These are phyloP conservation scores for Ambrosiella cleistominuta DNA, from an alignment of 2,329 filamentous ascomycete species.

Conservation along the genomic window DNA sequence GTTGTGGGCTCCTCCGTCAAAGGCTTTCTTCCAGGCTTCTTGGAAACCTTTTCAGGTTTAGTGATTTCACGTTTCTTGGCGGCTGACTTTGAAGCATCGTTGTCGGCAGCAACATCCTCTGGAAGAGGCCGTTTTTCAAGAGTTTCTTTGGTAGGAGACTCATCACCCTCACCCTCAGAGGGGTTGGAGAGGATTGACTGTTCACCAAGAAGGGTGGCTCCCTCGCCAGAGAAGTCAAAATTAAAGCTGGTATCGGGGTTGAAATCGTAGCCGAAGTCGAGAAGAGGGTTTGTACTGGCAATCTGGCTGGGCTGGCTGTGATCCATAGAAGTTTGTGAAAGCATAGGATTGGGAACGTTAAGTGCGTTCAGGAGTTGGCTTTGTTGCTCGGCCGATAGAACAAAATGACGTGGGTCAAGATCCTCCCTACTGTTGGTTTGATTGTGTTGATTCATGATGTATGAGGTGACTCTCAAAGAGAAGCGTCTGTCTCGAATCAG, in stretches of 20 bases:
- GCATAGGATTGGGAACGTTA: conserved; percentile 31
- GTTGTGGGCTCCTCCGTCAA: conserved; percentile 89
- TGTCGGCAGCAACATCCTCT: conserved; percentile 47
- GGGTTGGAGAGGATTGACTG: conserved; percentile 45
- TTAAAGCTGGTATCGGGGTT: conserved; percentile 60
- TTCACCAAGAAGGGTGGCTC: conserved; percentile 33
- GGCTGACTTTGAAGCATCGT: conserved; percentile 19
- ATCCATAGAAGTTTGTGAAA: conserved; percentile 18
- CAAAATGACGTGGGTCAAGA: conserved; percentile 34
- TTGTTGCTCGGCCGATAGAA: conserved; percentile 61
- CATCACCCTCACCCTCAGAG: conserved; percentile 35
- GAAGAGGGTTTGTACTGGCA: conserved; percentile 41
- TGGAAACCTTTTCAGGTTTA: conserved; percentile 72
- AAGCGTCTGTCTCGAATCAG: conserved; percentile 1
- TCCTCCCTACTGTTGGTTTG: background rate
- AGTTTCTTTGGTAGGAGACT: conserved; percentile 18
- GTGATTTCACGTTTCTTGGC: conserved; percentile 24
- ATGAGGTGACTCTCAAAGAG: conserved; percentile 6
- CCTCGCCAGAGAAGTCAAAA: conserved; percentile 37
- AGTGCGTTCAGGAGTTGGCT: conserved; percentile 58
- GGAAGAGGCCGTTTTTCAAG: conserved; percentile 58
- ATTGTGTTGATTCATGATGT: background rate
- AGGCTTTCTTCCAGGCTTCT: conserved; percentile 94
- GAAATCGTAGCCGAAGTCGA: conserved; percentile 58
- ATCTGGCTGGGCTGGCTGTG: conserved; percentile 27